Evolutionary conservation across 306 rosid species (phyloP).

Genomic region (Castanea mollissima): DNA sequence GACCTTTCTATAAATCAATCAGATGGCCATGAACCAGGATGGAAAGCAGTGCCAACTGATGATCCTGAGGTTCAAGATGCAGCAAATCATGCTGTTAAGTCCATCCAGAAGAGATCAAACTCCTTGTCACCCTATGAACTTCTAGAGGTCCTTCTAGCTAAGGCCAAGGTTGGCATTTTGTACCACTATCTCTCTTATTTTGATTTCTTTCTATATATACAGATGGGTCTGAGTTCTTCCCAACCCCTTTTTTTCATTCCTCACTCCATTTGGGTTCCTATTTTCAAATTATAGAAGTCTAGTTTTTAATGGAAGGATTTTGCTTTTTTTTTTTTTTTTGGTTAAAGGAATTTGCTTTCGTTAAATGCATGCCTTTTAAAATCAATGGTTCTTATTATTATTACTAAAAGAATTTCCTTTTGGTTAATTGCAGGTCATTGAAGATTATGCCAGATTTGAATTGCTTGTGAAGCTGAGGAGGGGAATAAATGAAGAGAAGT

Average conservation of each 20-base stretch:
- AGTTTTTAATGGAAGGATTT: not conserved
- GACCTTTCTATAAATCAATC: slow-evolving; percentile 6
- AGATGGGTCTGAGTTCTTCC: not conserved
- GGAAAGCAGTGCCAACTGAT: slow-evolving; percentile 33
- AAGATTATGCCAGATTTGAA: slow-evolving; percentile 40
- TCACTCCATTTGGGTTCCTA: not conserved
- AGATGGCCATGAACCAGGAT: slow-evolving; percentile 32
- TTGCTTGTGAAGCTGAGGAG: slow-evolving; percentile 43
- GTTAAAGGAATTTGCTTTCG: not conserved
- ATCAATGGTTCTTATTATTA: not conserved
- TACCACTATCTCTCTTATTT: not conserved
- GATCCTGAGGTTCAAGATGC: slow-evolving; percentile 45
- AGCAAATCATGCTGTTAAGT: slow-evolving; percentile 39
- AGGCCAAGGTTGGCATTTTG: slow-evolving; percentile 35
- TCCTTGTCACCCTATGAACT: slow-evolving; percentile 37
- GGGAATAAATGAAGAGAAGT: slow-evolving; percentile 32
- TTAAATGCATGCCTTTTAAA: not conserved
- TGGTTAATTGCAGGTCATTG: slow-evolving; percentile 38
- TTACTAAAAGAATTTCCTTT: not conserved
- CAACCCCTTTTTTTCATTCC: not conserved
- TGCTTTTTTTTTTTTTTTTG: not conserved
- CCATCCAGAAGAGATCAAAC: slow-evolving; percentile 31
- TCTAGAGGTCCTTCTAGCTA: slow-evolving; percentile 35
- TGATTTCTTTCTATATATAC: not conserved
- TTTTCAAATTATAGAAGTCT: not conserved